These are phyloP conservation scores for Sclerotinia glacialis DNA, from an alignment of 2,329 filamentous ascomycete species.

Conservation along the genomic window DNA sequence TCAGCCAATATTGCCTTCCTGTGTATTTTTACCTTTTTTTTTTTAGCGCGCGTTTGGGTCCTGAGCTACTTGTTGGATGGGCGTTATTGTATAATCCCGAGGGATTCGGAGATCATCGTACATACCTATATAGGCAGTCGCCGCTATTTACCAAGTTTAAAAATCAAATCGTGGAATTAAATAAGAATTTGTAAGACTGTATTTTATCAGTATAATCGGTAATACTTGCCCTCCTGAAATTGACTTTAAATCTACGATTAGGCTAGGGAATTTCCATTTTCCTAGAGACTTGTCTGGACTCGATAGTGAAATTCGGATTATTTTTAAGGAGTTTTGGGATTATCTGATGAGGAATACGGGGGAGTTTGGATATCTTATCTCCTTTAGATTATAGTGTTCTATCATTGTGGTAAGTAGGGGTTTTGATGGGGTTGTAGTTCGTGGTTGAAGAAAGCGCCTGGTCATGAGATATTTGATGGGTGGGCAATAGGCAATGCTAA, in stretches of 20 bases:
- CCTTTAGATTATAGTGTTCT: neutral
- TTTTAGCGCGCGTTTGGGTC: conserved; percentile 15
- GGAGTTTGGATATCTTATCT: neutral
- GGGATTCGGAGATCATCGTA: neutral
- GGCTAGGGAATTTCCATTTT: neutral
- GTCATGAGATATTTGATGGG: no score
- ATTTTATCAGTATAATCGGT: neutral
- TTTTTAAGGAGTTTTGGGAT: neutral
- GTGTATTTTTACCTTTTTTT: conserved; percentile 5
- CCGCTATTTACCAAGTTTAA: neutral
- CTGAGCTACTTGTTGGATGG: neutral
- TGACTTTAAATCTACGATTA: neutral
- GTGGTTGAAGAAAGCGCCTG: neutral
- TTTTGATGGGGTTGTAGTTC: neutral
- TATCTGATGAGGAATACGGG: neutral
- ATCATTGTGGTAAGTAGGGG: neutral
- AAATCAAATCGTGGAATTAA: neutral
- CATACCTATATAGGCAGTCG: neutral
- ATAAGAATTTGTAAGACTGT: neutral
- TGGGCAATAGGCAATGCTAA: no score
- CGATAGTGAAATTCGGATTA: neutral
- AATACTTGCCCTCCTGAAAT: conserved; percentile 1
- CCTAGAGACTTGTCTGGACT: neutral
- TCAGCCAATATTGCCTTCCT: neutral
- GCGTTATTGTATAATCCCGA: neutral